Conservation (phyloP, 148 eudicot species). For the Nepenthes mirabilis region DNA sequence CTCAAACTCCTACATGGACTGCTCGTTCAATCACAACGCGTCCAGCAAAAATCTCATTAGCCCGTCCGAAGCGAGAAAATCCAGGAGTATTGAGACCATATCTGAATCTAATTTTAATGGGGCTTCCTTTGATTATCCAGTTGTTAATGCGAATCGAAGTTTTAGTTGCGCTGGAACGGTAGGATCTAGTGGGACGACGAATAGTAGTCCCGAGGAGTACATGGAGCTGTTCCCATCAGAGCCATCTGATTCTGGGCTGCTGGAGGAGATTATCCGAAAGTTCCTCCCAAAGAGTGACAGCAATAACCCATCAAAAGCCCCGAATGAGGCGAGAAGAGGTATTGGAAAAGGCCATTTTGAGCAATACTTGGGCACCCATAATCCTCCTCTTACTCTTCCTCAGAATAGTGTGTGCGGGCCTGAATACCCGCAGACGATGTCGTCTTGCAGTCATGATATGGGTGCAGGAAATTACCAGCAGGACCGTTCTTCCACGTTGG, state of each 20-base stretch:
- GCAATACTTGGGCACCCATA: background rate
- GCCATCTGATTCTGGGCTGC: conserved; percentile 33
- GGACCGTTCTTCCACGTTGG: conserved; percentile 4
- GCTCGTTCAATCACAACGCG: background rate
- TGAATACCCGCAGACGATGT: background rate
- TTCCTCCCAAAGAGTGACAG: conserved; percentile 30
- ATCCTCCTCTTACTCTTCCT: background rate
- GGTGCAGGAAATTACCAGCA: background rate
- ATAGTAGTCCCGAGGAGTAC: background rate
- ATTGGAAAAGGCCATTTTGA: conserved; percentile 4
- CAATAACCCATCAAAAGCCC: background rate
- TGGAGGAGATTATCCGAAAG: conserved; percentile 33
- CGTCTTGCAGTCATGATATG: background rate
- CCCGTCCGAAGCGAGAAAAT: background rate
- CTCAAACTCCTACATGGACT: background rate
- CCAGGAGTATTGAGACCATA: background rate
- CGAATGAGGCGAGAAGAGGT: conserved; percentile 2
- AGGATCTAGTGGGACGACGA: background rate
- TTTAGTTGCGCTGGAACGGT: background rate
- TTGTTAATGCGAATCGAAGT: background rate
- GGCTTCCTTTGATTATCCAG: background rate
- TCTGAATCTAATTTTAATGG: background rate
- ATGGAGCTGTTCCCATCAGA: conserved; percentile 29
- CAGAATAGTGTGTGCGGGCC: conserved; percentile 1
- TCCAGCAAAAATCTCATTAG: background rate